Base-by-base conservation (phyloP, 305 asterid genomes). In the Fraxinus baroniana region DNA sequence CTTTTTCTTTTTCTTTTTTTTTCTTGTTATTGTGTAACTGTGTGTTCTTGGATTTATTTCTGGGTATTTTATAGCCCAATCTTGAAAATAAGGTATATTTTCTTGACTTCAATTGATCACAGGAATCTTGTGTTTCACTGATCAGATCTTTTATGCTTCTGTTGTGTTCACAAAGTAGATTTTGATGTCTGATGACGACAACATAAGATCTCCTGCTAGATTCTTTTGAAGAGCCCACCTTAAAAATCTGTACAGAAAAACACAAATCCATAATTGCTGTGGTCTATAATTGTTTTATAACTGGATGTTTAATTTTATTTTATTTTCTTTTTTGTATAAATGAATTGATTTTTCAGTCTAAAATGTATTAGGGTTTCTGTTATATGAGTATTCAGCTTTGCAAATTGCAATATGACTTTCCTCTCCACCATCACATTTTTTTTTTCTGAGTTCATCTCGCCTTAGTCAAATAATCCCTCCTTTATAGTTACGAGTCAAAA, bases 321-420 rank as follows among this genome's bases (percentile, higher is more conserved):
- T 36, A 3, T 12, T 20, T 18, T 2, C 7, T 32, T 37, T 37
- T 37, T 37, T 37, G 2, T 37, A 49, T 62, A 22, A 15, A 17
- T 33, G 35, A 70, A 33, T 20, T 70, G 79, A 74, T 28, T 28
- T 37, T 66, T 74, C 68, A 73, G 49, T 39, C 39, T 66, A 72
- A n/a, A 74, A 37, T 17, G 35, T 10, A 36, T 66, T 86, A 83
- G 86, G 88, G 86, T 86, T 77, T 81, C 78, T 60, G 71, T 44
- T 68, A 44, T 33, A 12, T 64, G 17, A 64, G 26, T 74, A 32
- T n/a, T 73, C 60, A 66, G 28, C 37, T 0, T 24, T 2, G 41
- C 62, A n/a, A 57, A 0, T 24, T 2, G 41, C 62, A n/a, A 57
- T 60, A 15, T 71, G 52, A n/a, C 44, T 80, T 70, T 52, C 17